Evolutionary conservation across 2,329 filamentous ascomycete genomes (phyloP).

Genomic region (Alternaria tenuissima): DNA sequence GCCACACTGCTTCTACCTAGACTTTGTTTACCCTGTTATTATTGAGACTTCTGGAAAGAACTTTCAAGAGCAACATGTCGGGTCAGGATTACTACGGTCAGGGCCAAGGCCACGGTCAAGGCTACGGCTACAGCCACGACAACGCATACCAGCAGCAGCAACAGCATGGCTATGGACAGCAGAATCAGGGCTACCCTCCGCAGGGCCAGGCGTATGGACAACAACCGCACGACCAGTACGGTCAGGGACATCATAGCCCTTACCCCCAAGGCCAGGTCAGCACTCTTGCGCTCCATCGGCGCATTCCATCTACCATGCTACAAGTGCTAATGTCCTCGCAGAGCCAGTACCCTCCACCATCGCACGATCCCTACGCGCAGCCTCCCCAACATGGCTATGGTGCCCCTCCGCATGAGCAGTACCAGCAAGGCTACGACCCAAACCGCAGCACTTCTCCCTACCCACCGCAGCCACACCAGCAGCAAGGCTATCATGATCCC

Average conservation of each 20-base stretch:
- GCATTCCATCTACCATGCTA: conserved; percentile 4
- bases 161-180: conserved; percentile 36
- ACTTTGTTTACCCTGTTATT: not conserved
- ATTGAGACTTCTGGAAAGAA: not conserved
- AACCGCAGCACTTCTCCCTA: conserved; percentile 50
- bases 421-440: conserved; percentile 47
- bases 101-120: conserved; percentile 23
- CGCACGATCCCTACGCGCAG: conserved; percentile 40
- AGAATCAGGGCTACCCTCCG: conserved; percentile 31
- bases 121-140: conserved; percentile 36
- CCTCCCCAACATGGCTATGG: conserved; percentile 38
- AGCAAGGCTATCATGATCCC: conserved; percentile 29
- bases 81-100: conserved; percentile 49
- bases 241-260: conserved; percentile 23
- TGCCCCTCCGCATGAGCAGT: conserved; percentile 38
- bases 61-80: conserved; percentile 23
- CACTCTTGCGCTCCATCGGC: conserved; percentile 18
- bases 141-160: conserved; percentile 31
- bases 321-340: conserved; percentile 26
- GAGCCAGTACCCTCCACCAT: conserved; percentile 40
- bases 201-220: conserved; percentile 38
- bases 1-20: conserved; percentile 13
- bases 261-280: conserved; percentile 33
- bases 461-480: conserved; percentile 40
- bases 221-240: conserved; percentile 40